These are phyloP conservation scores for Fusarium graminum DNA, from an alignment of 2,329 filamentous ascomycete genomes.

Conservation along the genomic window DNA sequence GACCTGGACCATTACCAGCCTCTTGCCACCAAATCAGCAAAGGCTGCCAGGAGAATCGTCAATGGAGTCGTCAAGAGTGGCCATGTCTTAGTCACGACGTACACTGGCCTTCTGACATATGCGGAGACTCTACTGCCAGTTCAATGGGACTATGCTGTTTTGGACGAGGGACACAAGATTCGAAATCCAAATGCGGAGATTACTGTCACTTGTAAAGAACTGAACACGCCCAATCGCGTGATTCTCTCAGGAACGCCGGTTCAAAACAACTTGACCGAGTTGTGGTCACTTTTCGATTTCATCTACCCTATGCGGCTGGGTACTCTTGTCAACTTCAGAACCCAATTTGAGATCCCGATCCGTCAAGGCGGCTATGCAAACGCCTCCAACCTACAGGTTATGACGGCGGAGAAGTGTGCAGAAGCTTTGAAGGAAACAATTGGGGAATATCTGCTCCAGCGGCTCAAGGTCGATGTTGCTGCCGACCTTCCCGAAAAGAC, in stretches of 20 bases:
- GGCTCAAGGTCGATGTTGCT: conserved; percentile 93
- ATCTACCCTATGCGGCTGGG: conserved; percentile 96
- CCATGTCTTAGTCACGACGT: conserved; percentile 95
- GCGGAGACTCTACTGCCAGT: conserved; percentile 83
- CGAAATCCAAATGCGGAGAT: conserved; percentile 96
- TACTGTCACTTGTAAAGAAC: conserved; percentile 93
- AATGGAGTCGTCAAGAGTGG: conserved; percentile 85
- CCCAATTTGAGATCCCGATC: conserved; percentile 94
- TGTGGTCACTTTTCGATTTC: conserved; percentile 99
- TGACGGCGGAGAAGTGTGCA: conserved; percentile 94
- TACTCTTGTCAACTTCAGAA: conserved; percentile 89
- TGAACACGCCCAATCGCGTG: conserved; percentile 88
- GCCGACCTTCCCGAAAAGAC: conserved; percentile 95
- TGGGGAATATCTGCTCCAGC: conserved; percentile 90
- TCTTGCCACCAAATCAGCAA: conserved; percentile 55
- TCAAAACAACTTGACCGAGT: conserved; percentile 94
- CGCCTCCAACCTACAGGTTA: conserved; percentile 91
- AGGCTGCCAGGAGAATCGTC: conserved; percentile 82
- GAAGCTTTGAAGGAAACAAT: conserved; percentile 95
- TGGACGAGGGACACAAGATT: conserved; percentile 98
- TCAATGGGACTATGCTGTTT: conserved; percentile 92
- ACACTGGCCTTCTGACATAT: conserved; percentile 95
- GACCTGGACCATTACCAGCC: conserved; percentile 61
- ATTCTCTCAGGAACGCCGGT: conserved; percentile 97
- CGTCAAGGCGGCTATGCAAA: conserved; percentile 94